phyloP scores from a whole-genome alignment of 495 filamentous ascomycete genomes.

The Podospora pseudocomata region DNA sequence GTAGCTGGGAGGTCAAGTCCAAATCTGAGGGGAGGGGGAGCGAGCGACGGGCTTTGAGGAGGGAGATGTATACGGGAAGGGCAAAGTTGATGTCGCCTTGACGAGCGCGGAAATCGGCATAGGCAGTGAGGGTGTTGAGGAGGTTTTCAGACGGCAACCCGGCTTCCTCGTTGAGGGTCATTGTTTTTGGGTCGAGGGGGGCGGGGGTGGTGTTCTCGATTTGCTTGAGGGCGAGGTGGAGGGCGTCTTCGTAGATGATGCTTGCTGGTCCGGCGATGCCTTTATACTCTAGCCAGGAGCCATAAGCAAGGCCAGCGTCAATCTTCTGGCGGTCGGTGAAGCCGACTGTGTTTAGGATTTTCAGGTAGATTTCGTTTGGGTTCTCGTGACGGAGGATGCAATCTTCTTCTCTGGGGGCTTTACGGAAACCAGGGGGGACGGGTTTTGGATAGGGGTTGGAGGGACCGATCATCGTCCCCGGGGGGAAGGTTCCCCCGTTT shows the following conservation, averaged over 20 bases:
- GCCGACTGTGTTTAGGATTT: slow-evolving; percentile 70
- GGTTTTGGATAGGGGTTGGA: slow-evolving; percentile 79
- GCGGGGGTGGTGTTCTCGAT: slow-evolving; percentile 24
- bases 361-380: slow-evolving; percentile 70
- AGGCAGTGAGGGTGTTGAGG: slow-evolving; percentile 66
- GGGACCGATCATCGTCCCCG: slow-evolving; percentile 68
- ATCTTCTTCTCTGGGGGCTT: slow-evolving; percentile 65
- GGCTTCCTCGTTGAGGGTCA: slow-evolving; percentile 53
- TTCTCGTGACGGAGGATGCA: slow-evolving; percentile 59
- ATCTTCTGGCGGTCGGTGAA: slow-evolving; percentile 70
- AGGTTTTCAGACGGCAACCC: slow-evolving; percentile 64
- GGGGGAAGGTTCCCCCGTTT: slow-evolving; percentile 60
- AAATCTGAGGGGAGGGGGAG: slow-evolving; percentile 30
- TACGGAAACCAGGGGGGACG: slow-evolving; percentile 53
- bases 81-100: slow-evolving; percentile 59
- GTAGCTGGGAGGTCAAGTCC: slow-evolving; percentile 1
- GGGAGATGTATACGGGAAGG: slow-evolving; percentile 80
- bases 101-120: slow-evolving; percentile 72
- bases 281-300: slow-evolving; percentile 79
- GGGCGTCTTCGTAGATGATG: slow-evolving; percentile 29
- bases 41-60: slow-evolving; percentile 65
- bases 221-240: slow-evolving; percentile 32
- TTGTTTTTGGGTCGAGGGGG: slow-evolving; percentile 58
- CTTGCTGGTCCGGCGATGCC: slow-evolving; percentile 38
- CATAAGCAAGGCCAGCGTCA: slow-evolving; percentile 75